Percentiles rank a stretch among this genome's conserved stretches.
These are phyloP conservation scores for Aspergillus sclerotialis DNA, from an alignment of 2,329 filamentous ascomycete species.

Conservation along the genomic window DNA sequence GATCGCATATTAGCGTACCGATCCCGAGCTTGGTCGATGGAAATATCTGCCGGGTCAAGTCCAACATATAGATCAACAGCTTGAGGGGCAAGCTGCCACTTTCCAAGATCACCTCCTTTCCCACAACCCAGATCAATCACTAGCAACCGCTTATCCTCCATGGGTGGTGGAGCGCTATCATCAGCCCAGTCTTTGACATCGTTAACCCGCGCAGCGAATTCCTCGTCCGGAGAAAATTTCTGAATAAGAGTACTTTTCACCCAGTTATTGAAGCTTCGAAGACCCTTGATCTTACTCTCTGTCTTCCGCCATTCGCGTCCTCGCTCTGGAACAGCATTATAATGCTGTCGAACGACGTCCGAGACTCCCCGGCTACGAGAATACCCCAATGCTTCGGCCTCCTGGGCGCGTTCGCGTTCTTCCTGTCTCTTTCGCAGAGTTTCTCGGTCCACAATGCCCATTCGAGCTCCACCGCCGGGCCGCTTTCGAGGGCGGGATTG, in stretches of 20 bases:
- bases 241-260: constrained; percentile 96
- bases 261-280: constrained; percentile 97
- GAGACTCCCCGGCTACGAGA: constrained; percentile 55
- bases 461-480: constrained; percentile 39
- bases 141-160: constrained; percentile 54
- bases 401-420: constrained; percentile 36
- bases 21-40: constrained; percentile 81
- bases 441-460: constrained; percentile 31
- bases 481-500: constrained; percentile 38
- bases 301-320: constrained; percentile 92
- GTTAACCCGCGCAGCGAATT: constrained; percentile 51
- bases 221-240: constrained; percentile 82
- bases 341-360: constrained; percentile 86
- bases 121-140: constrained; percentile 94
- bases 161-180: constrained; percentile 23
- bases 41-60: constrained; percentile 85
- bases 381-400: constrained; percentile 29
- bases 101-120: constrained; percentile 89
- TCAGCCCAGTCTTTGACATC: constrained; percentile 41
- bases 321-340: constrained; percentile 90
- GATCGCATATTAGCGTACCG: constrained; percentile 69
- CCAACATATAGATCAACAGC: constrained; percentile 89
- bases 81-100: constrained; percentile 94
- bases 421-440: constrained; percentile 36
- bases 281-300: constrained; percentile 88